Conservation (phyloP, 2,329 filamentous ascomycete species). For the Emericellopsis atlantica region DNA sequence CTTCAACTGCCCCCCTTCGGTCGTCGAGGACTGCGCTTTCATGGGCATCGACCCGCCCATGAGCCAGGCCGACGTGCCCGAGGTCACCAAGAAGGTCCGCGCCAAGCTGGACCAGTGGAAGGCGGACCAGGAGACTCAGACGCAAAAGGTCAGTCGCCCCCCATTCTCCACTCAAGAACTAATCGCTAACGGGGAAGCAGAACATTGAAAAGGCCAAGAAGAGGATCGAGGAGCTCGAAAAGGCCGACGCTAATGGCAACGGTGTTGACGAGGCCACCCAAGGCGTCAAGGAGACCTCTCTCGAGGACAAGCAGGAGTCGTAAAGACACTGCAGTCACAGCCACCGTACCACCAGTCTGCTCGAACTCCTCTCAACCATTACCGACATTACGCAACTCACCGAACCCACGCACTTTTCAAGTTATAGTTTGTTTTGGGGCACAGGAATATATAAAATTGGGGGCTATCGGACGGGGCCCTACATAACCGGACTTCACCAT, state of each 20-base stretch:
- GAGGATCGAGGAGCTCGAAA: constrained; percentile 81
- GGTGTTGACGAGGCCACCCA: constrained; percentile 40
- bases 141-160: constrained; percentile 59
- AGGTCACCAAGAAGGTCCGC: constrained; percentile 76
- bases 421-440: too few species aligned
- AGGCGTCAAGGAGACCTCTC: constrained; percentile 36
- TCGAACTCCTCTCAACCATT: too few species aligned
- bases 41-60: constrained; percentile 82
- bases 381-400: too few species aligned
- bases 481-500: too few species aligned
- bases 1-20: constrained; percentile 80
- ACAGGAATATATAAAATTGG: too few species aligned
- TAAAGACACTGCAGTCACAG: constrained; percentile 10
- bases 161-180: neutral
- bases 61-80: constrained; percentile 69
- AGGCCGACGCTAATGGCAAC: constrained; percentile 31
- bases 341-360: neutral
- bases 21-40: constrained; percentile 81
- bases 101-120: constrained; percentile 89
- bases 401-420: too few species aligned
- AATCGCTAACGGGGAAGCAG: constrained; percentile 31
- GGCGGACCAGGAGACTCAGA: constrained; percentile 77
- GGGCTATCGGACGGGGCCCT: too few species aligned
- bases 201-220: constrained; percentile 96
- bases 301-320: constrained; percentile 39